These are phyloP conservation scores for Helianthus tuberosus DNA, from an alignment of 129 eudicot genomes.

Conservation along the genomic window DNA sequence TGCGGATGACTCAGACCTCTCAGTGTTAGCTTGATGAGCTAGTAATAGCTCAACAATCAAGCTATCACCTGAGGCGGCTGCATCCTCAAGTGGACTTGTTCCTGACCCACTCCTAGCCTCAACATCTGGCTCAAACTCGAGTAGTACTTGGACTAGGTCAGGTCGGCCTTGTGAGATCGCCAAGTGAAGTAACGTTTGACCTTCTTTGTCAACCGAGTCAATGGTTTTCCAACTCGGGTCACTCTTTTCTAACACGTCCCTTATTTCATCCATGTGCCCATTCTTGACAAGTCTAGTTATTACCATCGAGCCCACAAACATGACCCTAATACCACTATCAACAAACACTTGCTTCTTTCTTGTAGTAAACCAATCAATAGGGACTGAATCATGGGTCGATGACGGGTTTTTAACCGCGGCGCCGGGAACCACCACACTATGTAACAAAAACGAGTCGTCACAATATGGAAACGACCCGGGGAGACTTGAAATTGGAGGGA, in stretches of 20 bases:
- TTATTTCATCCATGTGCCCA: conserved; percentile 63
- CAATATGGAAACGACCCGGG: conserved; percentile 56
- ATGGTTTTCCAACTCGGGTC: conserved; percentile 56
- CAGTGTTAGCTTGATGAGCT: conserved; percentile 57
- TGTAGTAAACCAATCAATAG: conserved; percentile 78
- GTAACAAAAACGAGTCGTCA: conserved; percentile 66
- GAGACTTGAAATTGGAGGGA: conserved; percentile 42
- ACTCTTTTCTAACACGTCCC: conserved; percentile 68
- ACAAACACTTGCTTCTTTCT: conserved; percentile 78
- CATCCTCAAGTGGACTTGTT: conserved; percentile 70
- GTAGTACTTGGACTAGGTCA: conserved; percentile 67
- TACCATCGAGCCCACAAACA: conserved; percentile 75
- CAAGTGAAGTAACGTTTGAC: conserved; percentile 72
- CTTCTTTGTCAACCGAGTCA: conserved; percentile 61
- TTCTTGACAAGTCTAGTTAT: conserved; percentile 56
- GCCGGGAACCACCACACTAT: conserved; percentile 86
- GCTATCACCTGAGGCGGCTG: conserved; percentile 56
- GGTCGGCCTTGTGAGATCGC: conserved; percentile 62
- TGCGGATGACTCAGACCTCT: conserved; percentile 50
- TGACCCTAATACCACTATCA: conserved; percentile 70
- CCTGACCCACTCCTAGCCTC: conserved; percentile 55
- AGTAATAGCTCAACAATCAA: conserved; percentile 74
- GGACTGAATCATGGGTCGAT: conserved; percentile 55
- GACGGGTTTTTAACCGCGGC: conserved; percentile 59
- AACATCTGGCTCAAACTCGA: conserved; percentile 67